phyloP scores from a whole-genome alignment of 2,329 filamentous ascomycete genomes.

The Dactylellina leptospora region DNA sequence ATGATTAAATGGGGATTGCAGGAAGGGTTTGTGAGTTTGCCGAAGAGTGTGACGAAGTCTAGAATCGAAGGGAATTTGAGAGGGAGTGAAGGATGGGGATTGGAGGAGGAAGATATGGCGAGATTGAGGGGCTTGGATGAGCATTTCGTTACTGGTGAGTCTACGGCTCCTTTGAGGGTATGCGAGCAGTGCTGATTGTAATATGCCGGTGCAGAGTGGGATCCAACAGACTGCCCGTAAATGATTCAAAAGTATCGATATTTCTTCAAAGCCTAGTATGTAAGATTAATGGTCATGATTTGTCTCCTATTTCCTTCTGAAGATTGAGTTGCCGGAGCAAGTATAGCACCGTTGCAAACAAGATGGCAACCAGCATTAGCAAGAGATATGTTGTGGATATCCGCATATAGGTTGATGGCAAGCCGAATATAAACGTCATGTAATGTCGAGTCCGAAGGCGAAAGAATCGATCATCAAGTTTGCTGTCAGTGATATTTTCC shows the following conservation, averaged over 20 bases:
- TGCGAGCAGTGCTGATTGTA: conserved; percentile 12
- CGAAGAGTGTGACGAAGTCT: conserved; percentile 73
- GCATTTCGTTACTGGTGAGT: conserved; percentile 75
- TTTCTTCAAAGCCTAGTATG: too few species aligned
- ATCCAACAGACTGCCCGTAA: conserved; percentile 62
- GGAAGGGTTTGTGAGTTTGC: conserved; percentile 75
- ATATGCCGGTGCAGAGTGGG: conserved; percentile 60
- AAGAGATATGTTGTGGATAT: too few species aligned
- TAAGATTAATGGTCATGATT: too few species aligned
- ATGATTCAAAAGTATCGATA: too few species aligned
- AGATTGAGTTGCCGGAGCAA: too few species aligned
- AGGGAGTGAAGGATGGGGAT: conserved; percentile 68
- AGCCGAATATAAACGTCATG: too few species aligned
- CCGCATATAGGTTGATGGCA: too few species aligned
- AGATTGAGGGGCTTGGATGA: conserved; percentile 74
- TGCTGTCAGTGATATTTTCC: too few species aligned
- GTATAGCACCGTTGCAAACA: too few species aligned
- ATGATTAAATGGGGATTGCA: conserved; percentile 82
- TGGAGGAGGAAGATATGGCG: conserved; percentile 71
- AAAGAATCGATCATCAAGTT: too few species aligned
- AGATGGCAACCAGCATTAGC: too few species aligned
- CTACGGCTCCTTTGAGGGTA: background rate
- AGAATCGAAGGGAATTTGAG: conserved; percentile 73
- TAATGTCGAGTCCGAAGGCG: too few species aligned
- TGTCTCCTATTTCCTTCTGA: background rate